Evolutionary conservation across 73 alveolate species (phyloP).

Genomic region (Blepharisma japonicum): DNA sequence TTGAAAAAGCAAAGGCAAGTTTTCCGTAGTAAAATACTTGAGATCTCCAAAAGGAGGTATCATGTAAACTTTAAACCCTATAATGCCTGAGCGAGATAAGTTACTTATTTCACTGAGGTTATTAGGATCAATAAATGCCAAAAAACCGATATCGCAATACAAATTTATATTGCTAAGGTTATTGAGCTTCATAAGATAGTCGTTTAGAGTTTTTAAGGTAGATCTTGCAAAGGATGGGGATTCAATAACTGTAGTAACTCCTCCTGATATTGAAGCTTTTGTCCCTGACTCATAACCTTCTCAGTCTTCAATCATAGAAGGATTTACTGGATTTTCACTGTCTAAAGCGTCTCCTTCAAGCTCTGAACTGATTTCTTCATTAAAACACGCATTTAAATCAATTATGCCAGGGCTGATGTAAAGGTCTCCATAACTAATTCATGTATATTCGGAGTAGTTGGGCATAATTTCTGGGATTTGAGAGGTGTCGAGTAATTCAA

Average conservation of each 20-base stretch:
- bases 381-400: slow-evolving; percentile 6
- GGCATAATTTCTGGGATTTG: no score
- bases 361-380: not conserved
- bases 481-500: not conserved
- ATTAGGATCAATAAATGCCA: not conserved
- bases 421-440: not conserved
- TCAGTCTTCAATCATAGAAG: not conserved
- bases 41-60: not conserved
- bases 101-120: not conserved
- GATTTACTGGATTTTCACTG: not conserved
- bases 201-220: not conserved
- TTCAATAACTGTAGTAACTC: not conserved
- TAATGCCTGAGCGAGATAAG: not conserved
- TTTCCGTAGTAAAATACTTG: not conserved
- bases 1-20: not conserved
- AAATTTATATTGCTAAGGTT: not conserved
- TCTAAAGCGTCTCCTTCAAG: not conserved
- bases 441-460: not conserved
- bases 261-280: not conserved
- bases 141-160: not conserved
- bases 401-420: not conserved
- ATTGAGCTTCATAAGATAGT: not conserved
- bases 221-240: not conserved
- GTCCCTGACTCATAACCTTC: not conserved
- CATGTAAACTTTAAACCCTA: not conserved